These are phyloP conservation scores for Apiotrichum gamsii DNA, from an alignment of 1,284 basidiomycete species.

Conservation along the genomic window DNA sequence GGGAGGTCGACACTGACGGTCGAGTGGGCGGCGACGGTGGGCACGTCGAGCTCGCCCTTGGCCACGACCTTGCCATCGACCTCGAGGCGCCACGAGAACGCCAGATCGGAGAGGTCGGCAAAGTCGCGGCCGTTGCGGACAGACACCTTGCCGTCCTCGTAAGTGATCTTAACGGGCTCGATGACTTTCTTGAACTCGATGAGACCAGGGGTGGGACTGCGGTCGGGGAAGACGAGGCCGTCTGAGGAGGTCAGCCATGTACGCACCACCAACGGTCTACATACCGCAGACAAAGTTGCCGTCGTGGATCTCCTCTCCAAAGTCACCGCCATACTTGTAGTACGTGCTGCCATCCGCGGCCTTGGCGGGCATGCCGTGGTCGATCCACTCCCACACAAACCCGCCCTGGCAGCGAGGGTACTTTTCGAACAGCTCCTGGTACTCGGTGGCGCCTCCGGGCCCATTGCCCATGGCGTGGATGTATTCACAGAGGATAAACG, in stretches of 20 bases:
- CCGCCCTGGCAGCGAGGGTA: constrained; percentile 22
- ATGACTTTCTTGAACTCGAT: constrained; percentile 16
- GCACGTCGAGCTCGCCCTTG: constrained; percentile 7
- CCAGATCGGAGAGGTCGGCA: constrained; percentile 8
- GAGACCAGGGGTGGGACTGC: constrained; percentile 18
- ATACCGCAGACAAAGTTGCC: constrained; percentile 18
- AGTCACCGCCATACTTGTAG: constrained; percentile 26
- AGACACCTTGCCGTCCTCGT: not conserved
- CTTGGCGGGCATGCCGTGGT: constrained; percentile 19
- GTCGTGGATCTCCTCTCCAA: constrained; percentile 27
- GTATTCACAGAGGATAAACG: constrained; percentile 20
- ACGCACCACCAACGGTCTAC: too few relatives aligned
- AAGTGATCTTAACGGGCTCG: constrained; percentile 13
- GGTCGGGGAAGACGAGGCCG: constrained; percentile 24
- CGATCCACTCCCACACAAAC: constrained; percentile 33
- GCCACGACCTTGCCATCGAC: not conserved
- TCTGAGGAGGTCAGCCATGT: too few relatives aligned
- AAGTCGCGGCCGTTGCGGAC: constrained; percentile 17
- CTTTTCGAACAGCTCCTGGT: constrained; percentile 17
- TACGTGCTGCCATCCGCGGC: constrained; percentile 9
- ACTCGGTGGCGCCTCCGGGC: constrained; percentile 18
- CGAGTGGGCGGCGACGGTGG: not conserved
- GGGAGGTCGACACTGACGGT: not conserved
- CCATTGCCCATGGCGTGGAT: constrained; percentile 26
- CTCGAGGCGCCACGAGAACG: constrained; percentile 12